Evolutionary conservation across 164 flowering plant species (phyloP).

Genomic region (Tetrastigma voinierianum): DNA sequence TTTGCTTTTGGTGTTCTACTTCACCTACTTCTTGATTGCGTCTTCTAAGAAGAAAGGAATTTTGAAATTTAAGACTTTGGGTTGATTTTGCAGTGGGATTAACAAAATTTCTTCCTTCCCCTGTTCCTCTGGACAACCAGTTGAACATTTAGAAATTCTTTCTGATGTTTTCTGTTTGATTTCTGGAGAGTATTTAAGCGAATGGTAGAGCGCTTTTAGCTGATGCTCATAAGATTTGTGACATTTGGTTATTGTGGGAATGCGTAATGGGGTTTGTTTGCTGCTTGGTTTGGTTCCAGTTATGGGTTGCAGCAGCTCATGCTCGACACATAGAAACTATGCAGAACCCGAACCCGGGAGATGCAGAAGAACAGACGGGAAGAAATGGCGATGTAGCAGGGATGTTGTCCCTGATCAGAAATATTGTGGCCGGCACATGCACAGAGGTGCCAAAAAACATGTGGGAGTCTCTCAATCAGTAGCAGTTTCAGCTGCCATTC

Average conservation of each 20-base stretch:
- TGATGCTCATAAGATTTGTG: background rate
- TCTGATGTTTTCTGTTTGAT: no score
- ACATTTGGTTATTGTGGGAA: background rate
- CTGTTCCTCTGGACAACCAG: no score
- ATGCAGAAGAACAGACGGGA: slow-evolving; percentile 54
- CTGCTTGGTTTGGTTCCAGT: slow-evolving; percentile 9
- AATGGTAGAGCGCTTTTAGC: no score
- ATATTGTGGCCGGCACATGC: slow-evolving; percentile 38
- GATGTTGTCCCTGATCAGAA: slow-evolving; percentile 30
- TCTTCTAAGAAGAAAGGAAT: no score
- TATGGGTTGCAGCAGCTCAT: slow-evolving; percentile 12
- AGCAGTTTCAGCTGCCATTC: background rate
- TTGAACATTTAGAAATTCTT: no score
- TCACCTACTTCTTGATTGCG: no score
- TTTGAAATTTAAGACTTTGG: no score
- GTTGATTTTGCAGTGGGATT: no score
- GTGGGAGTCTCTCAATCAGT: background rate
- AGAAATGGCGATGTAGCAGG: slow-evolving; percentile 43
- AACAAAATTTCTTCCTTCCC: no score
- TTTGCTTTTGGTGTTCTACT: no score
- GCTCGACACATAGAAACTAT: slow-evolving; percentile 2
- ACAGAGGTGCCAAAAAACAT: slow-evolving; percentile 38
- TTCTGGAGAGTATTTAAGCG: no score
- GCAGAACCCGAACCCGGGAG: slow-evolving; percentile 25
- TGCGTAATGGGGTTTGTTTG: slow-evolving; percentile 1